A percentile compares a stretch with the other conserved stretches of the same genome.
Conservation (phyloP, 257 asterid genomes). For the Solanum dulcamara region DNA sequence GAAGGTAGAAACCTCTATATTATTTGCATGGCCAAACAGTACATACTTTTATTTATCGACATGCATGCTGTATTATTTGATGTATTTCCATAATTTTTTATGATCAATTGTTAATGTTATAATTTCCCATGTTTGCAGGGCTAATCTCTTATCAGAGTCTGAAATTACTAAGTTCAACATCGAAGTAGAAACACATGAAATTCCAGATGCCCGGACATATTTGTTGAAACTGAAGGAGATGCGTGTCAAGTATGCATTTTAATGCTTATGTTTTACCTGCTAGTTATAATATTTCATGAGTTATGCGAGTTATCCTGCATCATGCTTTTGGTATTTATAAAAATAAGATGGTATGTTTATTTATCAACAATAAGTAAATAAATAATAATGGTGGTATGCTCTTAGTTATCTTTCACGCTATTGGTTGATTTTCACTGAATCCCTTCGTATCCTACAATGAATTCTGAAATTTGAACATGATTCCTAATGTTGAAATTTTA, state of each 20-base stretch:
- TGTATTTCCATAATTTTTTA: neutral
- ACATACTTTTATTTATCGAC: neutral
- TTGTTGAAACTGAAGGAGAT: slow-evolving; percentile 70
- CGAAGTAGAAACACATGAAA: slow-evolving; percentile 56
- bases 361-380: neutral
- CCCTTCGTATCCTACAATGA: neutral
- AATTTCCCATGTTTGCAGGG: slow-evolving; percentile 41
- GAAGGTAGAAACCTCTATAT: neutral
- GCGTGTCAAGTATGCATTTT: slow-evolving; percentile 61
- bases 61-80: neutral
- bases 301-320: neutral
- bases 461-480: neutral
- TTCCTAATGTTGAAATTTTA: neutral
- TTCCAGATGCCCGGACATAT: slow-evolving; percentile 88
- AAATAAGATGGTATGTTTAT: neutral
- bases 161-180: slow-evolving; percentile 78
- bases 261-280: neutral
- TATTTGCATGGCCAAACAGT: neutral
- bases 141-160: slow-evolving; percentile 74
- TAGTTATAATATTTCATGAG: neutral
- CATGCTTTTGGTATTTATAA: neutral
- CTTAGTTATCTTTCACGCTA: neutral
- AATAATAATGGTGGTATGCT: neutral
- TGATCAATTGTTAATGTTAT: neutral
- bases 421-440: neutral